Evolutionary conservation across 2,329 filamentous ascomycete genomes (phyloP), one percentile per base, ranked within the genome.

Genomic region (Arthrobotrys conoides): DNA sequence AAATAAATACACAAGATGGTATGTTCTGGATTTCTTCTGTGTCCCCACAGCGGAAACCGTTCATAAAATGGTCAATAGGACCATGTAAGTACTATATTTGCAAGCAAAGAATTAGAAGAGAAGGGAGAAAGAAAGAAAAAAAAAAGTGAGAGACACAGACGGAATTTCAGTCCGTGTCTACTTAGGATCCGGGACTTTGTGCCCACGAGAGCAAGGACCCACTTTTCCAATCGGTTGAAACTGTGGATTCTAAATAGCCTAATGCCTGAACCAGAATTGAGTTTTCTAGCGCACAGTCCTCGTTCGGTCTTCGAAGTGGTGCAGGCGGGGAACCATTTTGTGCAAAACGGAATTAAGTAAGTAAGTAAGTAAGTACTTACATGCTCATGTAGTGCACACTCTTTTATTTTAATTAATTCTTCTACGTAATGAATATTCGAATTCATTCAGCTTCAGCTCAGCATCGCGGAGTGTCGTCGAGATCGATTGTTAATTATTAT

Each of bases 241-340:
- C 61, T 77, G 59, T 71, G 66, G 67, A 65, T 61, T 71, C 67
- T 67, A 77, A 77, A 77, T 77, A 77, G 73, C 73, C 73, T 77
- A 77, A 77, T 77, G 67, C 73, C 48, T 67, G 73, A 77, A 77
- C 73, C 73, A 77, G 73, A 77, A 77, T 77, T 70, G 66, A 71
- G 49, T 76, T 70, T 61, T 70, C 66, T 65, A 49, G 72, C 66
- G 72, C 73, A 77, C 73, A 71, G 61, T 77, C 73, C 73, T 71
- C 73, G 66, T 71, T 63, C 67, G 73, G 73, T 44, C 67, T 55
- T 77, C 48, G 38, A 73, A 51, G 70, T 71, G 66, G 67, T 71
- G 66, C 66, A 71, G 51, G 51, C 38, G 66, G 67, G 51, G 66
- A 51, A 51, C 46, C 36, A 49, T 70, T 77, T 69, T 70, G 70